Conservation (phyloP, 2,329 filamentous ascomycete species). For the Intubia oerlemansii region DNA sequence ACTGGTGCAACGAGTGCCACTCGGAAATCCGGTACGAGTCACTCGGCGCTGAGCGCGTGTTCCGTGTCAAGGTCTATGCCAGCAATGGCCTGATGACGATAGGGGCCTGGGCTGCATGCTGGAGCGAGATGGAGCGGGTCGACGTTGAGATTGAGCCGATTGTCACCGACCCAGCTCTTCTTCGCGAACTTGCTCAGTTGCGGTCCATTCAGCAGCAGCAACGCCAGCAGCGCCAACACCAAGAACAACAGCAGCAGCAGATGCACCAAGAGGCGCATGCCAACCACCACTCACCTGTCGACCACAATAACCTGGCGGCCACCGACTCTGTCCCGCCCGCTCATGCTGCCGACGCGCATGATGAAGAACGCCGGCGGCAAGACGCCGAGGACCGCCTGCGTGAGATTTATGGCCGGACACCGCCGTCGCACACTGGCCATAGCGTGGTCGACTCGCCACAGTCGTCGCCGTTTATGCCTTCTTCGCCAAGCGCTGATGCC, state of each 20-base stretch:
- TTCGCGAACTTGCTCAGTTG: slow-evolving; percentile 29
- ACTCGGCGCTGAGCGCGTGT: slow-evolving; percentile 33
- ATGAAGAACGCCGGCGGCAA: slow-evolving; percentile 14
- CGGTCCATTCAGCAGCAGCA: slow-evolving; percentile 20
- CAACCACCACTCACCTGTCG: slow-evolving; percentile 2
- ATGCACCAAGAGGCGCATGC: too few species aligned
- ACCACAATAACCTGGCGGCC: too few species aligned
- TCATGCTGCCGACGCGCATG: slow-evolving; percentile 3
- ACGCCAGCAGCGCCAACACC: slow-evolving; percentile 9
- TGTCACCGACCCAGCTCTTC: slow-evolving; percentile 30
- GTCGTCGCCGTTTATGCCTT: slow-evolving; percentile 9
- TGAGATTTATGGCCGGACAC: slow-evolving; percentile 28
- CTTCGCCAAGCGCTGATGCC: slow-evolving; percentile 11
- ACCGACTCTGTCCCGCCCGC: too few species aligned
- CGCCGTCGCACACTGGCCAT: not conserved
- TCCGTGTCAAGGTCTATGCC: slow-evolving; percentile 74
- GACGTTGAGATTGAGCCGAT: slow-evolving; percentile 78
- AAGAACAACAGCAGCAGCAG: slow-evolving; percentile 14
- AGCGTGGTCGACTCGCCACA: slow-evolving; percentile 7
- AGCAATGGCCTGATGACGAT: slow-evolving; percentile 87
- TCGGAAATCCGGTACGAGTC: slow-evolving; percentile 32
- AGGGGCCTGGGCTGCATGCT: slow-evolving; percentile 81
- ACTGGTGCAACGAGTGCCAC: slow-evolving; percentile 36
- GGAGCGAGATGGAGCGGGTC: slow-evolving; percentile 97
- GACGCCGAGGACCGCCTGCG: slow-evolving; percentile 28